A percentile compares a stretch with the other conserved stretches of the same genome.
phyloP scores from a whole-genome alignment of 805 yeast genomes.

The Lipomyces orientalis region DNA sequence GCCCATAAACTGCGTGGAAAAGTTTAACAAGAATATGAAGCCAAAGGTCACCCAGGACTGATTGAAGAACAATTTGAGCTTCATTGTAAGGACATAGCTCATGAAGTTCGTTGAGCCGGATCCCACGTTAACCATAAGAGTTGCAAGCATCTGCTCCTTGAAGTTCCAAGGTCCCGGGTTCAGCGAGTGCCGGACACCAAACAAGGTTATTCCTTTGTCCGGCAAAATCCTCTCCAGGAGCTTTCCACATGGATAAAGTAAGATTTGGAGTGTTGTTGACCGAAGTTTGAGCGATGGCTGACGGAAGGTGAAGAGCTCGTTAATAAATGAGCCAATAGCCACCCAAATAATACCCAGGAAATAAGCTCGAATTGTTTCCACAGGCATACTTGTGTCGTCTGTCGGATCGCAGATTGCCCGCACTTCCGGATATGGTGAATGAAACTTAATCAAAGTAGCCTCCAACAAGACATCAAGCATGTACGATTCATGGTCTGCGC shows the following conservation, averaged over 20 bases:
- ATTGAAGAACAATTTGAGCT: conserved; percentile 27
- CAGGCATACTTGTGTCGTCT: conserved; percentile 55
- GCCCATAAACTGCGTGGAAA: conserved; percentile 68
- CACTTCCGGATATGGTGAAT: conserved; percentile 67
- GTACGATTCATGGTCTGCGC: conserved; percentile 21
- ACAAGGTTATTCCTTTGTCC: conserved; percentile 24
- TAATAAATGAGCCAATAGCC: conserved; percentile 62
- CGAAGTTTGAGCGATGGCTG: conserved; percentile 61
- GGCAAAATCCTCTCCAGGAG: conserved; percentile 31
- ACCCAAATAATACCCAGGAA: conserved; percentile 58
- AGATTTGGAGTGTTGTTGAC: conserved; percentile 67
- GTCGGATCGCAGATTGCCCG: conserved; percentile 63
- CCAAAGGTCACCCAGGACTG: conserved; percentile 50
- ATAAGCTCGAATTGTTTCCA: conserved; percentile 60
- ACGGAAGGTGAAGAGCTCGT: conserved; percentile 64
- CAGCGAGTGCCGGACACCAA: conserved; percentile 49
- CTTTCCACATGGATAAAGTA: conserved; percentile 65
- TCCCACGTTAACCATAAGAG: conserved; percentile 46
- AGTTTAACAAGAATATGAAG: conserved; percentile 59
- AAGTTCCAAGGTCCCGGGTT: conserved; percentile 66
- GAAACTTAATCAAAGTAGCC: conserved; percentile 45
- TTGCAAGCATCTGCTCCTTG: conserved; percentile 67
- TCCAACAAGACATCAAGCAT: conserved; percentile 18
- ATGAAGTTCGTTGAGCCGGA: conserved; percentile 46
- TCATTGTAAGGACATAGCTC: conserved; percentile 49